These are phyloP conservation scores for Talaromyces sp. DNA, from an alignment of 2,329 filamentous ascomycete genomes.

Conservation along the genomic window DNA sequence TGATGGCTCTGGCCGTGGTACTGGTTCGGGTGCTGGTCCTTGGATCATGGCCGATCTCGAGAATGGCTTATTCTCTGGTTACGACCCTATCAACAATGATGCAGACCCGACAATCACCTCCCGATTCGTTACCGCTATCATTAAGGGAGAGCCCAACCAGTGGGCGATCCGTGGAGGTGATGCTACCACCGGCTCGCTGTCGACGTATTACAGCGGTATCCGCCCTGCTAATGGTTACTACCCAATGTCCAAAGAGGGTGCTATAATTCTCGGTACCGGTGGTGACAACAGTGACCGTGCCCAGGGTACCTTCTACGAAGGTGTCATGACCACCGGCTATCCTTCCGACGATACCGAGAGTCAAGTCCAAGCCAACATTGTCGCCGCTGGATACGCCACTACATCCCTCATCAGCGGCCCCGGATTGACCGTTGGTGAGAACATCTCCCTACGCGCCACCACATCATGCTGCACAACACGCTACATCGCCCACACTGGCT, in stretches of 20 bases:
- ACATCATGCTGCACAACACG: slow-evolving; percentile 54
- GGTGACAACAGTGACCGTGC: slow-evolving; percentile 15
- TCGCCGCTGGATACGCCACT: slow-evolving; percentile 11
- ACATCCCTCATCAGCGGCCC: slow-evolving; percentile 16
- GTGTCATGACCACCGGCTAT: slow-evolving; percentile 14
- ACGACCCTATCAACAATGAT: slow-evolving; percentile 13
- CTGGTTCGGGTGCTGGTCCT: slow-evolving; percentile 13
- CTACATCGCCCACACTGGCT: slow-evolving; percentile 54
- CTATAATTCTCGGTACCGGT: slow-evolving; percentile 15
- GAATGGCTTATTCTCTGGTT: slow-evolving; percentile 16
- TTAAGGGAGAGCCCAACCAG: slow-evolving; percentile 13
- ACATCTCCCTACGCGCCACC: slow-evolving; percentile 54
- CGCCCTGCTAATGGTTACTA: slow-evolving; percentile 11
- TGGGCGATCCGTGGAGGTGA: slow-evolving; percentile 17
- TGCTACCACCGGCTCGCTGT: slow-evolving; percentile 10
- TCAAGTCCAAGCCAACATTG: slow-evolving; percentile 13
- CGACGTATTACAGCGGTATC: slow-evolving; percentile 13
- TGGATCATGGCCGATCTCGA: slow-evolving; percentile 18
- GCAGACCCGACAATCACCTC: slow-evolving; percentile 15
- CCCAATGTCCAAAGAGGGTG: slow-evolving; percentile 13
- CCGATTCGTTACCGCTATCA: slow-evolving; percentile 12
- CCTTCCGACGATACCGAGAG: slow-evolving; percentile 13
- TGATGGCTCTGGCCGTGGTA: slow-evolving; percentile 14
- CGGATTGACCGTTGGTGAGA: neutral
- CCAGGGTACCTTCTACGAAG: slow-evolving; percentile 16